A percentile compares a stretch with the other conserved stretches of the same genome.
These are phyloP conservation scores for Taiwanofungus camphoratus DNA, from an alignment of 1,284 basidiomycete species.

Conservation along the genomic window DNA sequence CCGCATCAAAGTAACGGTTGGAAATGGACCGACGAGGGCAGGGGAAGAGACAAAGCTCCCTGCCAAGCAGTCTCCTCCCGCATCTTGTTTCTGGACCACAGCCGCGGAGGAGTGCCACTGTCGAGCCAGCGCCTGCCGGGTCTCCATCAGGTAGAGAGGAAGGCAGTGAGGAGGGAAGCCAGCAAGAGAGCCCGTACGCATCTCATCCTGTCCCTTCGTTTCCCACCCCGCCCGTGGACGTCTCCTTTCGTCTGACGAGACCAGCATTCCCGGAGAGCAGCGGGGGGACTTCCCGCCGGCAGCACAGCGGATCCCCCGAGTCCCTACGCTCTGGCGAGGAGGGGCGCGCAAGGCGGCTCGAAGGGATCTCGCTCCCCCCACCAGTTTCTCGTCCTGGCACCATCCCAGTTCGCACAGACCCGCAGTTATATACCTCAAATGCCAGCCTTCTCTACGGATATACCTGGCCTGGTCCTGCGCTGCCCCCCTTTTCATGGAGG, in stretches of 20 bases:
- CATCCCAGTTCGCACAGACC: not conserved
- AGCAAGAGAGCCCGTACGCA: constrained; percentile 7
- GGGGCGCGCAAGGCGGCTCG: not conserved
- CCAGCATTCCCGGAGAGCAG: constrained; percentile 13
- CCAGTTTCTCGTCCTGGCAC: not conserved
- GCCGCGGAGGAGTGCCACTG: constrained; percentile 18
- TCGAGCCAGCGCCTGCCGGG: constrained; percentile 4
- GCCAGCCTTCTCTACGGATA: not conserved
- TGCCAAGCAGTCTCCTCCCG: constrained; percentile 42
- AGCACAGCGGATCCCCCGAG: constrained; percentile 11
- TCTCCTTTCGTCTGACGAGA: constrained; percentile 9
- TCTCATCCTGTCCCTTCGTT: constrained; percentile 3
- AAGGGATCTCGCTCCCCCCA: not conserved
- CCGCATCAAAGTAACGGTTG: constrained; percentile 3
- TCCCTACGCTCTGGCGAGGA: not conserved
- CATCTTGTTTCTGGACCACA: constrained; percentile 38
- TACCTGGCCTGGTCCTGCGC: not conserved
- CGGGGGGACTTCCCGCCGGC: constrained; percentile 4
- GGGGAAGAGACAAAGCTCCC: constrained; percentile 34
- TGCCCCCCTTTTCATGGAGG: not conserved
- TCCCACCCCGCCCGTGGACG: not conserved
- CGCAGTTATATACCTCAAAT: not conserved
- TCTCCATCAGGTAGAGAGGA: constrained; percentile 8
- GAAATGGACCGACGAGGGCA: constrained; percentile 29
- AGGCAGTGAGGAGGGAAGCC: constrained; percentile 6